phyloP scores from a whole-genome alignment of 169 alveolate species.

The Eimeria sp. region DNA sequence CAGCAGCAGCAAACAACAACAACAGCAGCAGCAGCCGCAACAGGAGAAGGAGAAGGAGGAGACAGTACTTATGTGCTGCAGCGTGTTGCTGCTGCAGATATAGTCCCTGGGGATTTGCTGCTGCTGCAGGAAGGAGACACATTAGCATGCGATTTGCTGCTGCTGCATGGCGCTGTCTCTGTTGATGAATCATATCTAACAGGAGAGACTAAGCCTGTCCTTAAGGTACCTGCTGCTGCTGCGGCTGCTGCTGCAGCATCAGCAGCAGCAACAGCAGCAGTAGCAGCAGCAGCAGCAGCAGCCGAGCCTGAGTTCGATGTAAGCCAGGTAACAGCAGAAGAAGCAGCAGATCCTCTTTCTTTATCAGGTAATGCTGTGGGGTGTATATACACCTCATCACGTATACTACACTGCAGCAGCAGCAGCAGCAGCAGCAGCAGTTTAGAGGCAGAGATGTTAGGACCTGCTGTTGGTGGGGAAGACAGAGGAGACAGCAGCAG shows the following conservation, averaged over 20 bases:
- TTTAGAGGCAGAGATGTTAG: background rate
- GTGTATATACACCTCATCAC: background rate
- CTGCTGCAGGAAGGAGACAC: slow-evolving; percentile 50
- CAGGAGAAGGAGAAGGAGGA: background rate
- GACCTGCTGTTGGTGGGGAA: too few relatives aligned
- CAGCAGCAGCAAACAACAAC: background rate
- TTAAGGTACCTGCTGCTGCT: background rate
- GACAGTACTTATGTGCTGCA: background rate
- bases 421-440: slow-evolving; percentile 31
- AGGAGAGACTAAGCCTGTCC: slow-evolving; percentile 65
- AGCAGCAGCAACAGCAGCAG: too few relatives aligned
- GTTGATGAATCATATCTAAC: slow-evolving; percentile 62
- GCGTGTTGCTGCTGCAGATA: background rate
- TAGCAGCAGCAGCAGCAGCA: background rate
- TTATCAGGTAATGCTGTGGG: background rate
- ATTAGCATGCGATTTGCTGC: slow-evolving; percentile 57
- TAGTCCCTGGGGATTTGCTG: slow-evolving; percentile 60
- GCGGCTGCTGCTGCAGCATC: too few relatives aligned
- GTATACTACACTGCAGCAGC: slow-evolving; percentile 1
- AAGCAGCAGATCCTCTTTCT: background rate
- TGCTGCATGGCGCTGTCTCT: slow-evolving; percentile 65
- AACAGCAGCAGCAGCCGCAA: too few relatives aligned
- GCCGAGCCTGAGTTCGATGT: background rate
- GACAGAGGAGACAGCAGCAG: background rate
- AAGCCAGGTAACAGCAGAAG: background rate